Conservation (phyloP, 1,284 basidiomycete species). For the Trametes sp. region DNA sequence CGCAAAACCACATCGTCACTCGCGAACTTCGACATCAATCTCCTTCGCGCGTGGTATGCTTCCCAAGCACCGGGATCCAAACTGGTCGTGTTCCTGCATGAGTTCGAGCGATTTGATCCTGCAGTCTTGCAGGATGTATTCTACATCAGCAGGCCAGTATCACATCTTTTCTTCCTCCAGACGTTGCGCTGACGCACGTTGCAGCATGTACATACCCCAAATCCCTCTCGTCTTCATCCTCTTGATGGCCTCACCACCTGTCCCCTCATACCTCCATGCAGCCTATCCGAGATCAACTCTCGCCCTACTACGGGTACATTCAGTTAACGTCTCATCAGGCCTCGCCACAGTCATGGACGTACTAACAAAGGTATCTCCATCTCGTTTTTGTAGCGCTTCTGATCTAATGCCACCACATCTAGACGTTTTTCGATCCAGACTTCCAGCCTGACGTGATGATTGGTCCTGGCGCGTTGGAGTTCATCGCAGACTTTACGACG, state of each 20-base stretch:
- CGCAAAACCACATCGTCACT: constrained; percentile 58
- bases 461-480: constrained; percentile 63
- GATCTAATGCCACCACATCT: not conserved
- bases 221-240: constrained; percentile 70
- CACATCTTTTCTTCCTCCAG: not conserved
- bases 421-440: constrained; percentile 71
- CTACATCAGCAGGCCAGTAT: constrained; percentile 67
- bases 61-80: constrained; percentile 39
- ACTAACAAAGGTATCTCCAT: constrained; percentile 52
- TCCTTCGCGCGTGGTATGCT: constrained; percentile 65
- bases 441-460: constrained; percentile 68
- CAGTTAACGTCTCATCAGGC: constrained; percentile 57
- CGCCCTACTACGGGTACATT: constrained; percentile 60
- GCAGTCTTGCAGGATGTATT: constrained; percentile 68
- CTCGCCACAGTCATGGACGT: constrained; percentile 56
- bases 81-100: constrained; percentile 66
- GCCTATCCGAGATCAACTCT: constrained; percentile 66
- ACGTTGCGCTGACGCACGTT: constrained; percentile 2
- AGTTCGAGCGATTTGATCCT: constrained; percentile 74
- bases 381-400: not conserved
- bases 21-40: constrained; percentile 65
- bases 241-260: constrained; percentile 59
- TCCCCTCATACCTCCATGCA: constrained; percentile 62
- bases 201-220: constrained; percentile 49
- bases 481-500: constrained; percentile 60